Conservation (phyloP, 106 monocot species). For the Dioscorea alata region DNA sequence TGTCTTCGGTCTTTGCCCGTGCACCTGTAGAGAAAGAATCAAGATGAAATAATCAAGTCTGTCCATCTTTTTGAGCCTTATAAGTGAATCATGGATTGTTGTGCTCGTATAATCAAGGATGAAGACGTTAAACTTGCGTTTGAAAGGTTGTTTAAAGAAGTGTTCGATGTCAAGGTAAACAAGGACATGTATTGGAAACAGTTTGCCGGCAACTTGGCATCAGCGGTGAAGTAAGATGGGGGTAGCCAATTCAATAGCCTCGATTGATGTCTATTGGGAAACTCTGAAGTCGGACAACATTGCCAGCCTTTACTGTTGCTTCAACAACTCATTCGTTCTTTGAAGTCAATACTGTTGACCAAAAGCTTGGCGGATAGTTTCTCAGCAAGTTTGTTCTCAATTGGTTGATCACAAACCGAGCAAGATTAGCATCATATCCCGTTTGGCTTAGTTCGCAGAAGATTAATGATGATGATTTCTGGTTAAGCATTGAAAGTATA, state of each 20-base stretch:
- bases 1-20: too few relatives aligned
- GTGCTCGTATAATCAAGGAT: too few relatives aligned
- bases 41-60: constrained; percentile 40
- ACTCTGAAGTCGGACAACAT: constrained; percentile 19
- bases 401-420: constrained; percentile 22
- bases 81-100: constrained; percentile 28
- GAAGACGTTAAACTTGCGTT: constrained; percentile 36
- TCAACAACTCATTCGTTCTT: constrained; percentile 25
- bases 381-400: constrained; percentile 22
- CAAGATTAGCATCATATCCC: constrained; percentile 15
- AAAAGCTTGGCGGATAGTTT: constrained; percentile 28
- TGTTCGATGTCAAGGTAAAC: constrained; percentile 25
- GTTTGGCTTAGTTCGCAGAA: constrained; percentile 20
- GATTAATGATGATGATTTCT: constrained; percentile 27
- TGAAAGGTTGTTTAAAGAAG: constrained; percentile 26
- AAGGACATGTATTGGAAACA: constrained; percentile 23
- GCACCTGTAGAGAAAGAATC: too few relatives aligned
- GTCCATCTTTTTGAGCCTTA: constrained; percentile 35
- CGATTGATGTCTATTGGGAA: constrained; percentile 20
- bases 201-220: constrained; percentile 31
- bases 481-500: constrained; percentile 23
- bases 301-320: constrained; percentile 23
- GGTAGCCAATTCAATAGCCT: constrained; percentile 29
- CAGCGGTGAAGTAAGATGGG: constrained; percentile 22
- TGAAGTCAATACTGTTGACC: constrained; percentile 23